Base-by-base conservation (phyloP, 768 basidiomycete genomes). In the Tylopilus balloui region DNA sequence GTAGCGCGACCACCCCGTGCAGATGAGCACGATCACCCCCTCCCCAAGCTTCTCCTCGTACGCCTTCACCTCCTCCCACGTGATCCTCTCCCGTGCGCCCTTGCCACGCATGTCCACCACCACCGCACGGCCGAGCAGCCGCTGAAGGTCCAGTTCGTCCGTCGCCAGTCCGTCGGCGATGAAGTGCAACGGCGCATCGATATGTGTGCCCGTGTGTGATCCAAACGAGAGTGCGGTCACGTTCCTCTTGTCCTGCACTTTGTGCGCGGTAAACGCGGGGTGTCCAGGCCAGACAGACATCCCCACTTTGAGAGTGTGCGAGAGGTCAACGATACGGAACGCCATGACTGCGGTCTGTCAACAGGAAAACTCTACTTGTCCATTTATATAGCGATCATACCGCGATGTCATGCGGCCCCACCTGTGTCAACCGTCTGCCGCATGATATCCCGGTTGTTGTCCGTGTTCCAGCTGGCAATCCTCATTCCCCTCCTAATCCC, bases 121-220 rank as follows among this genome's bases (percentile, higher is more conserved):
- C 17, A 81, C 60, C 1, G 76, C 75, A 6, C 75, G 76, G 3
- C 77, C 78, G 14, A 83, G 59, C 39, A 86, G 71, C 10, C 71
- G 64, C 3, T 65, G 56, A 12, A 86, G 69, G 24, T 78, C 75
- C 28, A 87, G 69, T 42, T 78, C 67, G 55, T 81, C 78, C 42
- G 87, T 74, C 2, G 77, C 73, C 36, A 65, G 60, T 4, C 81
- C 84, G 42, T 74, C 65, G 6, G 64, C 64, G 62, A 83, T 62
- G 69, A 85, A 87, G 56, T 89, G 86, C 34, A 74, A 78, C 0
- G 86, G 86, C 1, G 86, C 84, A 61, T 89, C 86, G 57, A 88
- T 73, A 66, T 89, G 86, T 8, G 86, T 88, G 36, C 86, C 86
- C 3, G 83, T 81, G 61, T 89, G 86, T 1, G 86, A 79, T 13